phyloP scores from a whole-genome alignment of 805 yeast genomes.

The Dipodascus albidus region DNA sequence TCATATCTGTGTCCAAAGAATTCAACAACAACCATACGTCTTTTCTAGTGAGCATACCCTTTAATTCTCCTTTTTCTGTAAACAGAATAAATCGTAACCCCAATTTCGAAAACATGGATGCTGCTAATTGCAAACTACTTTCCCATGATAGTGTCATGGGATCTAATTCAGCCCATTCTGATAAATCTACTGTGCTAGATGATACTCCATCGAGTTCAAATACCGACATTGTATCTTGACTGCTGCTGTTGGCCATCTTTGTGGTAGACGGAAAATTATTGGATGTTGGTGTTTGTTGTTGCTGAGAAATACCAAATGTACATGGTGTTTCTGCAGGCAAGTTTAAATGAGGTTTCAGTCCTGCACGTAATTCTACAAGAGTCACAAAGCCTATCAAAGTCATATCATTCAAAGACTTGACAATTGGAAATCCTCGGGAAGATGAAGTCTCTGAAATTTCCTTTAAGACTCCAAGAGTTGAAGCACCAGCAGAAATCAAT shows the following conservation, averaged over 20 bases:
- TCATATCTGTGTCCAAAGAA: not conserved
- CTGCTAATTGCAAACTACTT: constrained; percentile 26
- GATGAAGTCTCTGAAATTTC: constrained; percentile 12
- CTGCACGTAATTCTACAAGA: constrained; percentile 26
- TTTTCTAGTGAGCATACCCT: constrained; percentile 29
- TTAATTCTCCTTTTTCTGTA: constrained; percentile 20
- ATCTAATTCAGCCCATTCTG: constrained; percentile 16
- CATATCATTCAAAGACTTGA: constrained; percentile 26
- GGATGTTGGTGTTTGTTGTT: not conserved
- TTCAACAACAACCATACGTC: constrained; percentile 22
- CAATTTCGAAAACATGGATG: constrained; percentile 29
- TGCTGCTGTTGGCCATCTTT: not conserved
- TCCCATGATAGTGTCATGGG: constrained; percentile 24
- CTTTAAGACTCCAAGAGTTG: constrained; percentile 22
- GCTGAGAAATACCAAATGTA: constrained; percentile 8
- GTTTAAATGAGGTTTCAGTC: constrained; percentile 15
- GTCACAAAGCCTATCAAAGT: constrained; percentile 35
- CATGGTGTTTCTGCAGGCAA: constrained; percentile 7
- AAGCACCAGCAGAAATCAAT: constrained; percentile 25
- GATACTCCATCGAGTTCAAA: not conserved
- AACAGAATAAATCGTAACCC: constrained; percentile 27
- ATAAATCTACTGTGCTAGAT: constrained; percentile 6
- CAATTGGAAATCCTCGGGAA: constrained; percentile 35
- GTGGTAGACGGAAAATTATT: not conserved
- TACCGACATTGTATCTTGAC: not conserved